Conservation (phyloP, 495 filamentous ascomycete species). For the Niebla homalea region DNA sequence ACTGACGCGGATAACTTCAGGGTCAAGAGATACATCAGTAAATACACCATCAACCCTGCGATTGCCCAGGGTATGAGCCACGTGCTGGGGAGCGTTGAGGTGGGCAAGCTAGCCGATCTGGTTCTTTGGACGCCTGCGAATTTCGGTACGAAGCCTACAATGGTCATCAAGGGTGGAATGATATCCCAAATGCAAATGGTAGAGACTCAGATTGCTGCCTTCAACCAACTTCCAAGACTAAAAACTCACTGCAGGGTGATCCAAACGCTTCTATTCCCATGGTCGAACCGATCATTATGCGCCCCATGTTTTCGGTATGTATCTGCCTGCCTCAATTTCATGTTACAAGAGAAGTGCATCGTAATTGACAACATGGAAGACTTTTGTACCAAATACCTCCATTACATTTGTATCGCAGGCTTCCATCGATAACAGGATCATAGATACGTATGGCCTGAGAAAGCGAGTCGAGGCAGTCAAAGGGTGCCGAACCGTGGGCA, state of each 20-base stretch:
- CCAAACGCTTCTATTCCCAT: constrained; percentile 88
- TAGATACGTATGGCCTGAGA: constrained; percentile 58
- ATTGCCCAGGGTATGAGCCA: constrained; percentile 90
- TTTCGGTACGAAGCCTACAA: constrained; percentile 78
- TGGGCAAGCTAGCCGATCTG: constrained; percentile 84
- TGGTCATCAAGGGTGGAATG: constrained; percentile 84
- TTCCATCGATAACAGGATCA: constrained; percentile 48
- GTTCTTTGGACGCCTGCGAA: constrained; percentile 77
- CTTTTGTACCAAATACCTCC: constrained; percentile 54
- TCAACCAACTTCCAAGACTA: not conserved
- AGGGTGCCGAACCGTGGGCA: constrained; percentile 66
- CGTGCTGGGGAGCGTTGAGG: constrained; percentile 74
- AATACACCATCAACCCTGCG: constrained; percentile 96
- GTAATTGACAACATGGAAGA: constrained; percentile 15
- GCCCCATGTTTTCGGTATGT: constrained; percentile 73
- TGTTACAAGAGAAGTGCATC: not conserved
- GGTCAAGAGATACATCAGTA: constrained; percentile 86
- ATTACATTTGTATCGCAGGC: constrained; percentile 75
- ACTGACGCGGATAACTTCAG: constrained; percentile 84
- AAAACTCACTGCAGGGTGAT: constrained; percentile 51
- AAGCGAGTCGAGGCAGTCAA: constrained; percentile 74
- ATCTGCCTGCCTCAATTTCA: not conserved
- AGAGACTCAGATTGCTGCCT: not conserved
- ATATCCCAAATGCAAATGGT: constrained; percentile 73
- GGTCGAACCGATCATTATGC: constrained; percentile 72